Evolutionary conservation across 75 land plant species (phyloP).

Genomic region (Selaginella moellendorffii): DNA sequence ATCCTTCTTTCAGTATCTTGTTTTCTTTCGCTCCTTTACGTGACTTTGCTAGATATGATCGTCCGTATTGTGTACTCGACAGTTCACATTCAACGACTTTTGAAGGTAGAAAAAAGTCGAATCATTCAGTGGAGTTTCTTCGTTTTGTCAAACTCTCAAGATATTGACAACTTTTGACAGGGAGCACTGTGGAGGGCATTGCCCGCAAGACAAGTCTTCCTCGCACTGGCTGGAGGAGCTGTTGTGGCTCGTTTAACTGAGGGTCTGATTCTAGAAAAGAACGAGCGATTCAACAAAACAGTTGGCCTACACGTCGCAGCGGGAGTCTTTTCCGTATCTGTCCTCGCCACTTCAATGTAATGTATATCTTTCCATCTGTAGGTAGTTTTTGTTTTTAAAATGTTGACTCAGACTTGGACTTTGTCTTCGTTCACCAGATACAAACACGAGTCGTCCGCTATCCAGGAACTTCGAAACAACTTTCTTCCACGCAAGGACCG

Average conservation of each 20-base stretch:
- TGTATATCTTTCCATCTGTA: not conserved
- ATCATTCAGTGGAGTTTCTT: not conserved
- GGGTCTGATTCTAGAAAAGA: slow-evolving; percentile 36
- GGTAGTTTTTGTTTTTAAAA: not conserved
- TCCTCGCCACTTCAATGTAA: slow-evolving; percentile 44
- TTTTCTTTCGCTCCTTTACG: not conserved
- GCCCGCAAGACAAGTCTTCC: slow-evolving; percentile 53
- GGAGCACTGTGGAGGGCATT: slow-evolving; percentile 40
- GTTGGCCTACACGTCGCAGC: slow-evolving; percentile 43
- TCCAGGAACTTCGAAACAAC: too few species aligned
- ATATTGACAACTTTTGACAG: slow-evolving; percentile 37
- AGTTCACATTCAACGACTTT: not conserved
- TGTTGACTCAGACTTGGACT: too few species aligned
- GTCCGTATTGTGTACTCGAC: not conserved
- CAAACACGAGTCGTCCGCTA: too few species aligned
- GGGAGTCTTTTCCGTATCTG: slow-evolving; percentile 47
- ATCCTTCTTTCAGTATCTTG: slow-evolving; percentile 37
- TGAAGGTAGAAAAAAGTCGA: not conserved
- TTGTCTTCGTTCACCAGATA: too few species aligned
- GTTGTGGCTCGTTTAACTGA: slow-evolving; percentile 43
- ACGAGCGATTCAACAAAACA: slow-evolving; percentile 38
- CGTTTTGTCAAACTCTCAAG: slow-evolving; percentile 21
- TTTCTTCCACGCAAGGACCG: too few species aligned
- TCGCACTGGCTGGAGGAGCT: slow-evolving; percentile 33
- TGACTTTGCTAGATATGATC: not conserved